Base-by-base conservation (phyloP, 2,329 filamentous ascomycete species). In the Cytospora piceae region DNA sequence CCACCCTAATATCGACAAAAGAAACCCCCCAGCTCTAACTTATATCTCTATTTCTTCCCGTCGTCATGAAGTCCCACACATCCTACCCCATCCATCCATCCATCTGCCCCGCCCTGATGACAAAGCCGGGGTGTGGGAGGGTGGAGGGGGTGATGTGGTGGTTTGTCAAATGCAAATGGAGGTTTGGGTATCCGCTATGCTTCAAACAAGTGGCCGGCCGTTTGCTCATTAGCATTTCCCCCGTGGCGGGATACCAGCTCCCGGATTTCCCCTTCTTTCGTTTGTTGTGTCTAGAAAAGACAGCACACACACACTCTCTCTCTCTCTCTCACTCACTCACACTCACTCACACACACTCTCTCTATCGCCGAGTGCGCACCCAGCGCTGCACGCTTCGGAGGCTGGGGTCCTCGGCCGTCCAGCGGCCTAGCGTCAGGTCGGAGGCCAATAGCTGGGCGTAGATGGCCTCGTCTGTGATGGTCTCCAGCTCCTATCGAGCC, bases 341-440 rank as follows among this genome's bases (percentile, higher is more conserved):
- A 29, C 27, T 3, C 27, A 29, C n/a, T n/a, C 27, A 29, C 27
- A 29, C 27, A 5, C 17, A 32, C 46, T 34, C 61, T 56, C 29
- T 68, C 42, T 58, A 66, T 53, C 72, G 76, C 61, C 79, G 77
- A 62, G 79, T 78, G 64, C 82, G 80, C 61, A 89, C 75, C 87
- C 87, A 89, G 74, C 85, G 82, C 73, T 84, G 81, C 65, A 89
- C 82, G 58, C 81, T 78, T 62, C 83, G 79, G 61, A 88, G 76
- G 69, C 82, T 85, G 2, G 87, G 87, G 72, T 89, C 87, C 72
- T 89, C 87, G 69, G 77, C 80, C 71, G 82, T 87, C 87, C 87
- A 90, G 77, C 86, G 85, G 72, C 85, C 84, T 76, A 84, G 81
- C 63, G 75, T 72, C 31, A 82, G 76, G 72, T 89, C 87, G 24